phyloP scores from a whole-genome alignment of 176 grass and related monocot species.

The Pharus latifolius region DNA sequence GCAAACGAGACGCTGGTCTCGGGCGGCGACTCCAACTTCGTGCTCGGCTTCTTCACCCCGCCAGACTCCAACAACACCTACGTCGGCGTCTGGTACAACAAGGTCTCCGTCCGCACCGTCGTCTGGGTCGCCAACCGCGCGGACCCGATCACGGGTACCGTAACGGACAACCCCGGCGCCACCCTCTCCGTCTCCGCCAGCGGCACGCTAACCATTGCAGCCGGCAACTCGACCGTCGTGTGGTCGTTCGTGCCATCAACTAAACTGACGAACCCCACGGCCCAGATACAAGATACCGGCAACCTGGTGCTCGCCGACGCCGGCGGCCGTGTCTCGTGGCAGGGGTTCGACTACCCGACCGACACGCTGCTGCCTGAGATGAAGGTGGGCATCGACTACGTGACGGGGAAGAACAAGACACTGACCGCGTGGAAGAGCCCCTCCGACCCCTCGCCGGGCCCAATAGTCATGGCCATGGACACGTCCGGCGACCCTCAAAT shows the following conservation, averaged over 20 bases:
- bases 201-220: slow-evolving; percentile 29
- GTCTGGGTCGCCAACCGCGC: slow-evolving; percentile 58
- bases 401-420: slow-evolving; percentile 11
- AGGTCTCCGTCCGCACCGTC: slow-evolving; percentile 40
- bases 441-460: slow-evolving; percentile 36
- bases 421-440: slow-evolving; percentile 58
- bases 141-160: slow-evolving; percentile 24
- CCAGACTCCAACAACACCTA: slow-evolving; percentile 31
- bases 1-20: slow-evolving; percentile 40
- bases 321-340: slow-evolving; percentile 21
- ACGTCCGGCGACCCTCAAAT: slow-evolving; percentile 38
- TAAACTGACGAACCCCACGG: slow-evolving; percentile 10
- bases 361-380: slow-evolving; percentile 70
- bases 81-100: slow-evolving; percentile 53
- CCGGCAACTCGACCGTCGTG: slow-evolving; percentile 12
- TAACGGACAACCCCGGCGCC: slow-evolving; percentile 20
- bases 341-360: slow-evolving; percentile 64
- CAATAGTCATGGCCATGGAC: slow-evolving; percentile 36
- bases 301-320: slow-evolving; percentile 28
- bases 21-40: slow-evolving; percentile 27
- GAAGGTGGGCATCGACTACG: slow-evolving; percentile 41
- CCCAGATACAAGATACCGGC: slow-evolving; percentile 29
- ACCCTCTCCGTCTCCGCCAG: slow-evolving; percentile 32
- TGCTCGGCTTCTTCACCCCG: slow-evolving; percentile 52
- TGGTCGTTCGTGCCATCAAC: slow-evolving; percentile 21